Base-by-base conservation (phyloP, 176 grass and related monocot genomes). In the Hsuehochloa calcarea region DNA sequence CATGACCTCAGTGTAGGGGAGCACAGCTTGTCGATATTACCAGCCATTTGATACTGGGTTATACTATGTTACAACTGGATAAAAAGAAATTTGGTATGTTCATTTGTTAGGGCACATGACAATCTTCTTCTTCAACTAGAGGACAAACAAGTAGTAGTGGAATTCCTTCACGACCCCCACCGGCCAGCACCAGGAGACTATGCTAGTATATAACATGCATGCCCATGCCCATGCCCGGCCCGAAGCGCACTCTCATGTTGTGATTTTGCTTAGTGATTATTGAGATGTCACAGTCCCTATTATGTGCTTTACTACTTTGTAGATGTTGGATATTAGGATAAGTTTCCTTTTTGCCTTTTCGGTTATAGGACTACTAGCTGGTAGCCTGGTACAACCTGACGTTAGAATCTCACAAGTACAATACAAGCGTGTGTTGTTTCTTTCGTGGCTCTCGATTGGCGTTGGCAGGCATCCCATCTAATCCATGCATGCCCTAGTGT, bases 231-330 rank as follows among this genome's bases (percentile, higher is more conserved):
- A n/a, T n/a, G n/a, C n/a, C n/a, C n/a, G 44, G 45, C 29, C 62
- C 5, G 13, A 34, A 65, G 23, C 10, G 26, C 26, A 23, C 69
- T 11, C 20, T 71, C 82, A 84, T 56, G 72, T 68, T 68, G 62
- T 29, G 61, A 66, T 85, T 20, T 66, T 34, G 46, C 61, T 29
- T 79, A 22, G 45, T 56, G 56, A 82, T 82, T 84, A 59, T 66
- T 56, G 72, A 66, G 72, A 82, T 59, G 72, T 65, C 66, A 40
- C 26, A 31, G 34, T 65, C 81, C 88, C 65, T 73, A 40, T n/a
- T 90, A 74, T 74, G 43, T 9, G 14, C 70, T 68, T 68, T 68
- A 29, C 72, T 60, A 31, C 47, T 85, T 58, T 55, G 34, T 69
- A 31, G 23, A 46, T 8, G 8, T 22, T 19, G 45, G 62, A 22